These are phyloP conservation scores for Trifolium dubium DNA, from an alignment of 306 rosid species.

Conservation along the genomic window DNA sequence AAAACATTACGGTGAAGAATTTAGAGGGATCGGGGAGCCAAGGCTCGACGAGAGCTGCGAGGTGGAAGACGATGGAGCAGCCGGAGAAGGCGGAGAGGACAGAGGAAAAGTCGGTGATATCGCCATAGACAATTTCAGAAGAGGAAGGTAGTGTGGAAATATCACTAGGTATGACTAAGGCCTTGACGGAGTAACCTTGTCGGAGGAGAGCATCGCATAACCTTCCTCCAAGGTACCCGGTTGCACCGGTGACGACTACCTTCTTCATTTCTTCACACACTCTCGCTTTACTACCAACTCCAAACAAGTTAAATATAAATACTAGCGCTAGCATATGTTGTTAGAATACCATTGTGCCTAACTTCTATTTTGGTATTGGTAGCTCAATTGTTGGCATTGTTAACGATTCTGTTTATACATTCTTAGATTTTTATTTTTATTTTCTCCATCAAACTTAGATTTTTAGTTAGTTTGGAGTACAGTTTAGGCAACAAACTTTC, in stretches of 20 bases:
- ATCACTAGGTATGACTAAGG: slow-evolving; percentile 78
- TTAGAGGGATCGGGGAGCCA: slow-evolving; percentile 94
- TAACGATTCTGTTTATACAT: too few relatives aligned
- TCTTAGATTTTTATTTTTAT: too few relatives aligned
- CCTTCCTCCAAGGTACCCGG: slow-evolving; percentile 85
- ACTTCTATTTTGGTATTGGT: too few relatives aligned
- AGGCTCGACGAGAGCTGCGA: slow-evolving; percentile 88
- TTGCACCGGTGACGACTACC: slow-evolving; percentile 79
- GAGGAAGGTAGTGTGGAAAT: slow-evolving; percentile 64
- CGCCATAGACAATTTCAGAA: slow-evolving; percentile 75
- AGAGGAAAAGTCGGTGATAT: slow-evolving; percentile 71
- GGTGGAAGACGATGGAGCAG: slow-evolving; percentile 80
- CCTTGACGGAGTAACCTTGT: slow-evolving; percentile 70
- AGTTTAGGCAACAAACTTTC: too few relatives aligned
- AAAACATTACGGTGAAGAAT: slow-evolving; percentile 49
- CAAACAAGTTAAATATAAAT: too few relatives aligned
- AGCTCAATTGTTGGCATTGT: too few relatives aligned
- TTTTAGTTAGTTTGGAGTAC: too few relatives aligned
- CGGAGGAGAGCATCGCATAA: slow-evolving; percentile 64
- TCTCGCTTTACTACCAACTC: not conserved
- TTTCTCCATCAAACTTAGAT: too few relatives aligned
- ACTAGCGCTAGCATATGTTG: too few relatives aligned
- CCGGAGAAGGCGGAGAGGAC: slow-evolving; percentile 74
- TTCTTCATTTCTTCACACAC: slow-evolving; percentile 56
- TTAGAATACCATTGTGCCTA: too few relatives aligned